Conservation (phyloP, 371 early-diverging fungal genomes). For the Lichtheimia ornata region DNA sequence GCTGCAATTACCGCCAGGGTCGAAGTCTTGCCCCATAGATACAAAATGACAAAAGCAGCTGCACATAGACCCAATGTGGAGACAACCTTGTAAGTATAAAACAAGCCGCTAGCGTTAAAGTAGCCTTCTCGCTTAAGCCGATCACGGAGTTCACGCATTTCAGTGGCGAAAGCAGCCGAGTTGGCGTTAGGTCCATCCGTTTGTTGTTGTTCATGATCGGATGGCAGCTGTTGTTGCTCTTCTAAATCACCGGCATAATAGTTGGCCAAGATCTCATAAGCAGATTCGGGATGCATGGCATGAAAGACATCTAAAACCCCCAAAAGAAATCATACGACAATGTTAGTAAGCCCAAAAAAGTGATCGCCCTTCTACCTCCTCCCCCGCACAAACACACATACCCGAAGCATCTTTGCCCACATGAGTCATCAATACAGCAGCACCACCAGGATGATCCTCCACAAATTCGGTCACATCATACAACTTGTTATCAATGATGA, state of each 20-base stretch:
- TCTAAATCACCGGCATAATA: constrained; percentile 80
- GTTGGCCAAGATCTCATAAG: constrained; percentile 74
- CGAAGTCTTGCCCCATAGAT: constrained; percentile 53
- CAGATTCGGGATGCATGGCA: constrained; percentile 78
- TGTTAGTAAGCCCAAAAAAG: not conserved
- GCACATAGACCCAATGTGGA: constrained; percentile 59
- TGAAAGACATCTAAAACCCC: constrained; percentile 74
- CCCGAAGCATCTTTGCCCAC: constrained; percentile 85
- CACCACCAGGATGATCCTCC: constrained; percentile 86
- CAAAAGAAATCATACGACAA: not conserved
- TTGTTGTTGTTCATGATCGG: constrained; percentile 7
- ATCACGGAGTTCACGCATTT: constrained; percentile 68
- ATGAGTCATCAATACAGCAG: constrained; percentile 67
- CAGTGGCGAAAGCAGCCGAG: constrained; percentile 48
- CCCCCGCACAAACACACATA: constrained; percentile 21
- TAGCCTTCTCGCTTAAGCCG: constrained; percentile 62
- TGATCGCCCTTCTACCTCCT: not conserved
- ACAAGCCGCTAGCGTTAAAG: constrained; percentile 70
- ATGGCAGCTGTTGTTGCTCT: constrained; percentile 15
- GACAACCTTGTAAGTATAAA: constrained; percentile 66
- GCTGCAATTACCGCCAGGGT: constrained; percentile 59
- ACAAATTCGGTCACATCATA: constrained; percentile 87
- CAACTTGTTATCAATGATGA: constrained; percentile 81
- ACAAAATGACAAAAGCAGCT: constrained; percentile 55
- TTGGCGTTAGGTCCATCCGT: constrained; percentile 12